Evolutionary conservation across 2,329 filamentous ascomycete genomes (phyloP).

Genomic region (Trichoderma koningii): DNA sequence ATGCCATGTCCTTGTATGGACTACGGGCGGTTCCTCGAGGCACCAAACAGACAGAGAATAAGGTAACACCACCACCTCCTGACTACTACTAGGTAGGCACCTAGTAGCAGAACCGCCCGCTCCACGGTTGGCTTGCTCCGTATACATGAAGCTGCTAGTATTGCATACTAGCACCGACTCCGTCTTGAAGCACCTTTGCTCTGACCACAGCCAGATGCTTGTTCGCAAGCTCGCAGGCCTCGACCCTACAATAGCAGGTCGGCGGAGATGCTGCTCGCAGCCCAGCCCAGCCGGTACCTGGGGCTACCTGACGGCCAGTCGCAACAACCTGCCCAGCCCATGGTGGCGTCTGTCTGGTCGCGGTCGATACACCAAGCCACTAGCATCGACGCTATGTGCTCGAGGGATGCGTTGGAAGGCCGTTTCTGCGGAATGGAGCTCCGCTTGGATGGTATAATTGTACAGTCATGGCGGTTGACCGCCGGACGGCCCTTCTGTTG

Average conservation of each 20-base stretch:
- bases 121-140: neutral
- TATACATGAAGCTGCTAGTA: neutral
- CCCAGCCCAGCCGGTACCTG: neutral
- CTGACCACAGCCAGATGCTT: conserved; percentile 11
- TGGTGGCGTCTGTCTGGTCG: neutral
- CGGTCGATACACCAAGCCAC: conserved; percentile 2
- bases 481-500: conserved; percentile 5
- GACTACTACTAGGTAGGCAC: too few species aligned
- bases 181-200: neutral
- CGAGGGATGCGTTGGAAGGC: neutral
- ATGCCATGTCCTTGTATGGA: neutral
- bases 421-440: conserved; percentile 5
- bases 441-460: neutral
- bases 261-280: conserved; percentile 1
- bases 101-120: too few species aligned
- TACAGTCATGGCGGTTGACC: conserved; percentile 5
- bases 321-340: neutral
- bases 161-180: too few species aligned
- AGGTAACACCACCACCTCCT: neutral
- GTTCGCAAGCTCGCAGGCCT: conserved; percentile 6
- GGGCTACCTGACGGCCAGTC: conserved; percentile 7
- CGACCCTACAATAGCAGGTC: conserved; percentile 11
- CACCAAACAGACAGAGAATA: neutral
- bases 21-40: neutral
- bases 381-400: conserved; percentile 23